Conservation (phyloP, 176 grass and related monocot genomes). For the Juncus effusus region DNA sequence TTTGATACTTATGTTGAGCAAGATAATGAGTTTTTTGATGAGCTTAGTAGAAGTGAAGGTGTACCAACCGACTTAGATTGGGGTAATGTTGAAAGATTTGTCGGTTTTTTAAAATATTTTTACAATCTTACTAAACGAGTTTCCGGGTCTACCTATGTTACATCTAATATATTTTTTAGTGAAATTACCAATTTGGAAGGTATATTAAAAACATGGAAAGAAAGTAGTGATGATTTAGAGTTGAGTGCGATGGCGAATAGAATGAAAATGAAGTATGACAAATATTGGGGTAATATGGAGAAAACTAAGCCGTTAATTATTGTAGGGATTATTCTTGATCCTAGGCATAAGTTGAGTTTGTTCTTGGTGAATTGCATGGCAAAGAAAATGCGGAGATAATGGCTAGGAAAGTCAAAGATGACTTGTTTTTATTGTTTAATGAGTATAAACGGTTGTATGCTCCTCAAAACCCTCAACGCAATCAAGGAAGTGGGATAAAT, state of each 20-base stretch:
- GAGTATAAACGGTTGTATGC: too few relatives aligned
- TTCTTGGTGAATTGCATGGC: not conserved
- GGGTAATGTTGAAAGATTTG: too few relatives aligned
- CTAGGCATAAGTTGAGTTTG: not conserved
- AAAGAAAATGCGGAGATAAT: not conserved
- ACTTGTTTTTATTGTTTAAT: not conserved
- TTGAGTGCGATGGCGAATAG: too few relatives aligned
- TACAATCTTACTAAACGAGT: not conserved
- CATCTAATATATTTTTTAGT: not conserved
- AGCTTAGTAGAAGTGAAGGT: not conserved
- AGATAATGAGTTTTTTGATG: constrained; percentile 5
- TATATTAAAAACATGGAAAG: not conserved
- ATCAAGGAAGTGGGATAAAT: too few relatives aligned
- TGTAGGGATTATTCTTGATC: not conserved
- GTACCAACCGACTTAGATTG: too few relatives aligned
- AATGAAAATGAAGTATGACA: too few relatives aligned
- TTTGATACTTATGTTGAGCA: not conserved
- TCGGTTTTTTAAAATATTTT: not conserved
- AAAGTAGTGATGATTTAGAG: not conserved
- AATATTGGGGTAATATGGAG: too few relatives aligned
- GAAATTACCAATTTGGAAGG: not conserved
- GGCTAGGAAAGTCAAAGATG: not conserved
- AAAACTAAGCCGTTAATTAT: not conserved
- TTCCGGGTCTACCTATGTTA: not conserved
- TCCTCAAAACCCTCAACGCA: too few relatives aligned